These are phyloP conservation scores for Metschnikowia kunwiensis DNA, from an alignment of 805 yeast genomes.

Conservation along the genomic window DNA sequence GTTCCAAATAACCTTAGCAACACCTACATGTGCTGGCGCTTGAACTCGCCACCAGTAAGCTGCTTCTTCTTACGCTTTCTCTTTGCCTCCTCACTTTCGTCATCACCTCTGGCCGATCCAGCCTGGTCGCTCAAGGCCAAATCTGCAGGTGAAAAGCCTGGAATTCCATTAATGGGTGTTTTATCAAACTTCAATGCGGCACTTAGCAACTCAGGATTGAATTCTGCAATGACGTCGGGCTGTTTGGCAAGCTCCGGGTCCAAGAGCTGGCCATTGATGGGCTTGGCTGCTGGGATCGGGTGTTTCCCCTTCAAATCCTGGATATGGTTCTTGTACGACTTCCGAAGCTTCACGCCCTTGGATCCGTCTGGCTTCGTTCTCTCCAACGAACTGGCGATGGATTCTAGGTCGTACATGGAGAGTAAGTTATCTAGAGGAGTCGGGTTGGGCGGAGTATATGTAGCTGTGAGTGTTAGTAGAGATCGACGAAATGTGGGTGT, in stretches of 20 bases:
- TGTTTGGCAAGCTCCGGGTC: conserved; percentile 36
- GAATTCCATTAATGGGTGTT: conserved; percentile 66
- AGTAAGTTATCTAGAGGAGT: conserved; percentile 74
- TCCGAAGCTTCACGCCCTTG: conserved; percentile 87
- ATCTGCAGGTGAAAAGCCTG: conserved; percentile 69
- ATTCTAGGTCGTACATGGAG: conserved; percentile 61
- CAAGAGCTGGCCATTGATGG: conserved; percentile 33
- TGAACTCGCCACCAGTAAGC: conserved; percentile 31
- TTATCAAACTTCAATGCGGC: conserved; percentile 58
- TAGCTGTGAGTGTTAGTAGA: conserved; percentile 18
- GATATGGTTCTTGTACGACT: conserved; percentile 92
- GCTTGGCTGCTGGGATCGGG: conserved; percentile 50
- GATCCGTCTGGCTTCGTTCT: conserved; percentile 84
- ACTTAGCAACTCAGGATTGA: conserved; percentile 48
- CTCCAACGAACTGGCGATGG: conserved; percentile 75
- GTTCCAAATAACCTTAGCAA: too few species aligned
- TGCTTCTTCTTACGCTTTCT: conserved; percentile 38
- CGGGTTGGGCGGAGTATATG: conserved; percentile 50
- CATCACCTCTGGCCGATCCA: conserved; percentile 40
- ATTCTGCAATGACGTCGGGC: conserved; percentile 47
- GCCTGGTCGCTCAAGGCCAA: conserved; percentile 58
- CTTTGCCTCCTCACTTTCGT: conserved; percentile 38
- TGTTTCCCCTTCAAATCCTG: conserved; percentile 81
- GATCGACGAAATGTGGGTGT: too few species aligned
- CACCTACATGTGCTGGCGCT: conserved; percentile 33